Percentiles rank a stretch among this genome's conserved stretches.
These are phyloP conservation scores for Haberlea rhodopensis DNA, from an alignment of 257 asterid genomes.

Conservation along the genomic window DNA sequence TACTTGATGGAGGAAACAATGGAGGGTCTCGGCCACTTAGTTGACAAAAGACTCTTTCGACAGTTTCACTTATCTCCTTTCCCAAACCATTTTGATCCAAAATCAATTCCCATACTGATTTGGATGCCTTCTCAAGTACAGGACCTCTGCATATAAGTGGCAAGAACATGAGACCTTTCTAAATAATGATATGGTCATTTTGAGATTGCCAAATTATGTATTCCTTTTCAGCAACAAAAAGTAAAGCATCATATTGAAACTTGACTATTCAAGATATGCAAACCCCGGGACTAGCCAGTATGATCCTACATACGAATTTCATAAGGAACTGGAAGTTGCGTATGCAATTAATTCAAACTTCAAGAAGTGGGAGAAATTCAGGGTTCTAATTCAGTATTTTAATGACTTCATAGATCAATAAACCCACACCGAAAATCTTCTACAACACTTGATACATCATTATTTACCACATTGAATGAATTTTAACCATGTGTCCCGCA, in stretches of 20 bases:
- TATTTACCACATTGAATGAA: neutral
- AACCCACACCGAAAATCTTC: neutral
- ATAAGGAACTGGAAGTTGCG: conserved; percentile 11
- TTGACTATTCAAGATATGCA: conserved; percentile 10
- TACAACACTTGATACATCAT: neutral
- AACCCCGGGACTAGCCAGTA: neutral
- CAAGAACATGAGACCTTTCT: conserved; percentile 22
- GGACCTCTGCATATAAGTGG: conserved; percentile 58
- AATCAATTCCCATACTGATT: conserved; percentile 88
- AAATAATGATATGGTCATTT: neutral
- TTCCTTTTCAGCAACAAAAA: conserved; percentile 4
- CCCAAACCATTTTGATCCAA: conserved; percentile 86
- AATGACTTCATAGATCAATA: conserved; percentile 11
- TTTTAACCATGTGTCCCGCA: neutral
- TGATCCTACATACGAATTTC: neutral
- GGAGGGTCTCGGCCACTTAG: conserved; percentile 92
- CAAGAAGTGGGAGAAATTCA: neutral
- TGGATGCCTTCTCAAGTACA: conserved; percentile 96
- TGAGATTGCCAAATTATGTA: conserved; percentile 10
- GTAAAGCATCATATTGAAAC: conserved; percentile 23
- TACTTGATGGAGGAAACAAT: conserved; percentile 46
- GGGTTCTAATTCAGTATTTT: neutral
- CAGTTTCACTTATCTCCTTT: conserved; percentile 79
- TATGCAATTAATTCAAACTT: conserved; percentile 20
- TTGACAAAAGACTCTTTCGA: conserved; percentile 82